Conservation (phyloP, 192 early-diverging fungal species). For the Coemansia sp. region DNA sequence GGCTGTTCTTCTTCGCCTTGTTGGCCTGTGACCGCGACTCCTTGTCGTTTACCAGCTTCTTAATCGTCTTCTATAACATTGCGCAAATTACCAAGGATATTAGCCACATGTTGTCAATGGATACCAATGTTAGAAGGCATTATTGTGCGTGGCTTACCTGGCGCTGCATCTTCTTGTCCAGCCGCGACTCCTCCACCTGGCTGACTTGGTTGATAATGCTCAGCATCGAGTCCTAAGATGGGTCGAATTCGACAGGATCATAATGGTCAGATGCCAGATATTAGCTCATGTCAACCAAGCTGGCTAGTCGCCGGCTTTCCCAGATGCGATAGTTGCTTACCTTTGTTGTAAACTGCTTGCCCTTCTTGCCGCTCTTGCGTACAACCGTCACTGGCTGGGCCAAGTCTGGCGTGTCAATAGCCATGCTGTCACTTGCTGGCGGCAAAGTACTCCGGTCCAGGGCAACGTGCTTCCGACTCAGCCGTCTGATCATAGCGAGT, state of each 20-base stretch:
- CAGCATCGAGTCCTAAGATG: constrained; percentile 26
- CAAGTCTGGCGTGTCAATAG: neutral
- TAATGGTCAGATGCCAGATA: neutral
- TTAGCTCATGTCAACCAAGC: neutral
- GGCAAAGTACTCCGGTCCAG: neutral
- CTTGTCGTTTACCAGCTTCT: constrained; percentile 32
- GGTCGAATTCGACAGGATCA: neutral
- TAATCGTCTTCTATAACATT: constrained; percentile 26
- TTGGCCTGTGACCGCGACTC: constrained; percentile 19
- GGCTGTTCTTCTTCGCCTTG: constrained; percentile 28
- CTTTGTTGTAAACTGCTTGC: constrained; percentile 32
- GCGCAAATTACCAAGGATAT: neutral
- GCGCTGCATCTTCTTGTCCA: constrained; percentile 37
- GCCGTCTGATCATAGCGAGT: neutral
- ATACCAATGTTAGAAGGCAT: neutral
- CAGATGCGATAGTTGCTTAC: neutral
- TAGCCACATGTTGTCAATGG: neutral
- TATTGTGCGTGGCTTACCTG: constrained; percentile 19
- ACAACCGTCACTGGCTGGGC: neutral
- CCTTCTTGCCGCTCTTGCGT: constrained; percentile 21
- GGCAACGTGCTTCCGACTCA: neutral
- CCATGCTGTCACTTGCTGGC: neutral
- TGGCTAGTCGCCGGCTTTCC: neutral
- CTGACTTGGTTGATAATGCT: constrained; percentile 39
- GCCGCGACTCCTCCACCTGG: constrained; percentile 33